Conservation (phyloP, 2,329 filamentous ascomycete genomes). For the Phaeosphaeriaceae sp. region DNA sequence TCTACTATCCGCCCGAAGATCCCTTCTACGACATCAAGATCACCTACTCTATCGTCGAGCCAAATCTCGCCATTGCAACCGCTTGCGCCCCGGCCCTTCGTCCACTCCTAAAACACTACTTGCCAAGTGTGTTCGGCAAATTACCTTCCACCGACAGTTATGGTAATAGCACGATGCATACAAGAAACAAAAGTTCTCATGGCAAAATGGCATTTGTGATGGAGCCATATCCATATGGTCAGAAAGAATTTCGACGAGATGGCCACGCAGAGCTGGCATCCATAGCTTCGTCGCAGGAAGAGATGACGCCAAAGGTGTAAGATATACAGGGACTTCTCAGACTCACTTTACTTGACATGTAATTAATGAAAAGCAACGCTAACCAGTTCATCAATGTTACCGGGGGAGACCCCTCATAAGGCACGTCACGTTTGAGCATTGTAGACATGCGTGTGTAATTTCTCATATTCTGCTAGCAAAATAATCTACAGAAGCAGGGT, state of each 20-base stretch:
- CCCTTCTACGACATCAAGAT: not conserved
- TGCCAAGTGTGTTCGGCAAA: not conserved
- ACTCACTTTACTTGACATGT: no score
- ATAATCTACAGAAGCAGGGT: no score
- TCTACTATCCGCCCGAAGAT: not conserved
- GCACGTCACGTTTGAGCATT: no score
- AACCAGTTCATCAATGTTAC: no score
- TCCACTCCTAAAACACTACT: not conserved
- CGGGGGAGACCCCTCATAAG: no score
- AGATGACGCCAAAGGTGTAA: not conserved
- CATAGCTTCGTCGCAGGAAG: not conserved
- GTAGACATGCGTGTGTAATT: no score
- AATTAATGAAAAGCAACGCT: no score
- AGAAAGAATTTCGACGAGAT: not conserved
- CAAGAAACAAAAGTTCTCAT: not conserved
- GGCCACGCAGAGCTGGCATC: not conserved
- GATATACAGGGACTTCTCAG: not conserved
- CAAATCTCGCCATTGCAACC: not conserved
- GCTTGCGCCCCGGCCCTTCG: not conserved
- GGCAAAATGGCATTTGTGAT: not conserved
- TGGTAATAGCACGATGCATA: not conserved
- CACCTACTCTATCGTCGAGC: not conserved
- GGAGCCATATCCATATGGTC: not conserved
- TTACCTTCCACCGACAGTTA: not conserved
- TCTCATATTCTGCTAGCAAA: no score